Evolutionary conservation across 371 early-diverging fungal genomes (phyloP), one percentile per base, ranked within the genome.

Genomic region (Mycotypha africana): DNA sequence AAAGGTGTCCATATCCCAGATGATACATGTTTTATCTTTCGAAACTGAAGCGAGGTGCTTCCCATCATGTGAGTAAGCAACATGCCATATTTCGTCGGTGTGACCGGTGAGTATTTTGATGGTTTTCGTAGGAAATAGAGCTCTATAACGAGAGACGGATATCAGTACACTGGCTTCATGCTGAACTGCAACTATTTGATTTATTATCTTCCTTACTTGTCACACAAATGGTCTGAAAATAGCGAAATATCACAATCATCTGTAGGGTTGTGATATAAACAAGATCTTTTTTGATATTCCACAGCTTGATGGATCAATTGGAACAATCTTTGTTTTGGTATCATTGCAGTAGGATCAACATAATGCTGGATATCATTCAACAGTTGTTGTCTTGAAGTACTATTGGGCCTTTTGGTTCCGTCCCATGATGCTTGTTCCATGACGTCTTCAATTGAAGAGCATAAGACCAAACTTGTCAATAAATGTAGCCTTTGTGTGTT

Each of bases 71-170:
- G 95, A 94, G 57, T 96, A 96, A 2, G 84, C 72, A 30, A 95
- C 67, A 54, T 87, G 89, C 98, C 98, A 98, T 1, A 98, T 95
- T 62, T 98, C 97, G 59, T 96, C 93, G 2, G 63, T 57, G 56
- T 97, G 98, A 8, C 83, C 89, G 16, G 68, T 66, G 6, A 96
- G 63, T 2, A 84, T 66, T 33, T 82, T 78, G 8, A 76, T 75
- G 0, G 85, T 81, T 3, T 48, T 38, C 7, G 61, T 52, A 4
- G 75, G 75, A 28, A 74, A 58, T 14, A 36, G 16, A 19, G 20
- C 19, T 26, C 36, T 49, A 23, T 3, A n/a, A n/a, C n/a, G n/a
- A n/a, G n/a, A n/a, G n/a, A n/a, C n/a, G n/a, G n/a, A n/a, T n/a
- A n/a, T n/a, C n/a, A n/a, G n/a, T n/a, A n/a, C n/a, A n/a, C n/a